Evolutionary conservation across 2,329 filamentous ascomycete genomes (phyloP), one percentile per base, ranked within the genome.

Genomic region (Ascochyta pisi): DNA sequence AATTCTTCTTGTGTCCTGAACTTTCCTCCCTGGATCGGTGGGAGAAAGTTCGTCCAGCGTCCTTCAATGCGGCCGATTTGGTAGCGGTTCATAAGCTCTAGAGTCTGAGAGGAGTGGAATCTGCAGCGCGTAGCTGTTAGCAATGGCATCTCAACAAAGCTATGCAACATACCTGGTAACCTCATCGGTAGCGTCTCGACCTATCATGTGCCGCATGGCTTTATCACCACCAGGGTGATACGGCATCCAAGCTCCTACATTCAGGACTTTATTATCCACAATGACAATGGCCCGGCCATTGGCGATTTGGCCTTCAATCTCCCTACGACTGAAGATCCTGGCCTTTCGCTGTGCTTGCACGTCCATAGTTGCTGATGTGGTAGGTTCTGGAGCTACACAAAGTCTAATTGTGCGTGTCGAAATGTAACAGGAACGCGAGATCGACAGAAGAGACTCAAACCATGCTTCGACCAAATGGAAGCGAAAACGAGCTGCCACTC

Each of bases 221-320:
- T 92, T 95, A 68, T 94, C 88, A 65, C 95, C 95, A 54, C 95
- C 95, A 12, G 95, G 95, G 70, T 98, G 95, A 70, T 90, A 97
- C 49, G 86, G 86, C 48, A 96, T 79, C 91, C 92, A 99, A 35
- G 89, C 83, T 75, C 98, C 94, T 29, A 92, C 87, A 78, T 92
- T 96, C 64, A 98, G 77, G 9, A 97, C 92, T 67, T 87, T 86
- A 57, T 86, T 83, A 65, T 96, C 86, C 57, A 95, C 82, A 49
- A 99, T 92, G 59, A 97, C 84, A 52, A 99, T 84, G 61, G 86
- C 85, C 54, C 85, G 85, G 4, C 92, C 94, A 54, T 90, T 86
- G 6, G 93, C 91, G 69, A 99, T 97, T 66, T 94, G 79, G 6
- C 83, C 86, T 75, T 97, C 93, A 57, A 96, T 84, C 71, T 91